These are phyloP conservation scores for Lachancea thermotolerans DNA, from an alignment of 805 yeast species.

Conservation along the genomic window DNA sequence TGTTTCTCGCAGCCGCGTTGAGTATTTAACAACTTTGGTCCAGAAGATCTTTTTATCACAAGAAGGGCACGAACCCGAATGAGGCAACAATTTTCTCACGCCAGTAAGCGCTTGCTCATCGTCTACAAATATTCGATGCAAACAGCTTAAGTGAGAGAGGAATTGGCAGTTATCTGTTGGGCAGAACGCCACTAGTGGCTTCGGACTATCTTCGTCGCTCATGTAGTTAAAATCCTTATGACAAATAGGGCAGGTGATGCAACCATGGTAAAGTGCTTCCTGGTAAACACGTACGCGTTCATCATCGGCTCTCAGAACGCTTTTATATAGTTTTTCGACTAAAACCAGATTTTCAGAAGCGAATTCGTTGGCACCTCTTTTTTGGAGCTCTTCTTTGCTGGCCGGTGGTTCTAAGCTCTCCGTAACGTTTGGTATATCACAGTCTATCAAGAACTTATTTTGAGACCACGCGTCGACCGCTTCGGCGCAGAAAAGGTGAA, in stretches of 20 bases:
- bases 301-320: conserved; percentile 11
- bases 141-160: conserved; percentile 36
- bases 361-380: not conserved
- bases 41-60: conserved; percentile 27
- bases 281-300: conserved; percentile 12
- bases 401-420: conserved; percentile 2
- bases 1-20: conserved; percentile 14
- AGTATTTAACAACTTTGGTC: conserved; percentile 24
- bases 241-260: conserved; percentile 32
- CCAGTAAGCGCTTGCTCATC: conserved; percentile 13
- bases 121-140: conserved; percentile 25
- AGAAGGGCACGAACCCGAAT: conserved; percentile 24
- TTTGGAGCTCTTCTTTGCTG: not conserved
- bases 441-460: conserved; percentile 18
- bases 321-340: conserved; percentile 25
- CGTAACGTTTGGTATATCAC: not conserved
- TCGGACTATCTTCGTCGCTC: conserved; percentile 18
- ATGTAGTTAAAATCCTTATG: conserved; percentile 31
- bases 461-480: conserved; percentile 18
- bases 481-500: conserved; percentile 39
- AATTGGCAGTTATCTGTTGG: conserved; percentile 27
- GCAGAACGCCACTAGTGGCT: conserved; percentile 35
- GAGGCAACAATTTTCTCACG: conserved; percentile 23
- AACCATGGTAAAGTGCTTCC: conserved; percentile 19
- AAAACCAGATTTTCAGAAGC: conserved; percentile 18